Evolutionary conservation across 495 filamentous ascomycete genomes (phyloP).

Genomic region (Lasiosphaeria miniovina): DNA sequence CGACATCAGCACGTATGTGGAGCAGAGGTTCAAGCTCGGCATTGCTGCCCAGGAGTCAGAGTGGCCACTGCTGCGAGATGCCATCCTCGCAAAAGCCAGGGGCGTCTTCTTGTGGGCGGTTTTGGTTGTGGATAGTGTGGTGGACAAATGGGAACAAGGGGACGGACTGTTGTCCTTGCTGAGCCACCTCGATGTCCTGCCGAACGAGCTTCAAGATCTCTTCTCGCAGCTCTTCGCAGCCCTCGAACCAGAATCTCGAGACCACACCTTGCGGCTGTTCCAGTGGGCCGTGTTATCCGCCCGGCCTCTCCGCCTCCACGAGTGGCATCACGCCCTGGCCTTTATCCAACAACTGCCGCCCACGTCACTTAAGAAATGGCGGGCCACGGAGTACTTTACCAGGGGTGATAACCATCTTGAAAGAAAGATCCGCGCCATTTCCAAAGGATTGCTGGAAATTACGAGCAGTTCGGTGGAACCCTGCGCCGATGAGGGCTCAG

Average conservation of each 20-base stretch:
- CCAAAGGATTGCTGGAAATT: conserved; percentile 11
- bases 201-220: conserved; percentile 3
- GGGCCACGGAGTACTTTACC: conserved; percentile 4
- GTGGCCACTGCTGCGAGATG: neutral
- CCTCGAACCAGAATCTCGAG: neutral
- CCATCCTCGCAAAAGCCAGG: conserved; percentile 9
- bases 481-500: neutral
- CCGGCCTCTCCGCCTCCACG: conserved; percentile 15
- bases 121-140: conserved; percentile 17
- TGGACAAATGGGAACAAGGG: conserved; percentile 13
- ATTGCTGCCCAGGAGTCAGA: neutral
- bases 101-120: conserved; percentile 24
- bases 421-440: no score
- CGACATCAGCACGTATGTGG: conserved; percentile 14
- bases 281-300: conserved; percentile 15
- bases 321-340: conserved; percentile 24
- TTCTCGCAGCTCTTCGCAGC: neutral
- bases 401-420: conserved; percentile 14
- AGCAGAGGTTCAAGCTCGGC: conserved; percentile 2
- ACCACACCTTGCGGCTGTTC: conserved; percentile 11
- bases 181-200: neutral
- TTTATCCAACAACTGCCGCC: conserved; percentile 11
- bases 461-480: neutral
- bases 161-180: conserved; percentile 2
- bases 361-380: conserved; percentile 10